Percentiles rank a stretch among this genome's conserved stretches.
These are phyloP conservation scores for Colletotrichum somersetense DNA, from an alignment of 2,329 filamentous ascomycete species.

Conservation along the genomic window DNA sequence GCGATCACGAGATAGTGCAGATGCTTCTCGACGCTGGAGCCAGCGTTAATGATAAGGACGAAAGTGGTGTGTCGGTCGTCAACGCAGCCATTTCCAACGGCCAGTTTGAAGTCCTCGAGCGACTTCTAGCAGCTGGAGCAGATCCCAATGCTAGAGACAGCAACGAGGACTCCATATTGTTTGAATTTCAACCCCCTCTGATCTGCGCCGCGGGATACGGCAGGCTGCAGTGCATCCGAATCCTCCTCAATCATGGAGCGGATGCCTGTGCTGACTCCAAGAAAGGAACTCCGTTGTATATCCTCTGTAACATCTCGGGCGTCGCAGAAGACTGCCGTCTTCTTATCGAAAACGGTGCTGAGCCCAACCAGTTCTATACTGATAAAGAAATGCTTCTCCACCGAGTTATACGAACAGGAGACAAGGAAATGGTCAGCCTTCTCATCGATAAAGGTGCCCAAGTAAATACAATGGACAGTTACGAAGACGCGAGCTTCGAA, in stretches of 20 bases:
- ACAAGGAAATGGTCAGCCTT: background rate
- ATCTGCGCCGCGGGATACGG: background rate
- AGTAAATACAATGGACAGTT: background rate
- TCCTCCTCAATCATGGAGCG: background rate
- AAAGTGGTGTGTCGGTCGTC: background rate
- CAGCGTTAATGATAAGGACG: background rate
- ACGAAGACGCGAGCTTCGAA: background rate
- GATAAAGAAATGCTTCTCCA: background rate
- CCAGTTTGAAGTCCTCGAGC: background rate
- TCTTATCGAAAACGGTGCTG: background rate
- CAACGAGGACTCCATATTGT: background rate
- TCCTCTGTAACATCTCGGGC: background rate
- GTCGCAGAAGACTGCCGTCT: background rate
- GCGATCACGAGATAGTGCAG: background rate
- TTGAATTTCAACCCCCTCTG: background rate
- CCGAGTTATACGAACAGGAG: background rate
- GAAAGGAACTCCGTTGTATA: background rate
- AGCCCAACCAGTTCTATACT: background rate
- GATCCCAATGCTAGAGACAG: background rate
- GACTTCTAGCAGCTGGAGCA: background rate
- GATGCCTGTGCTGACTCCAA: background rate
- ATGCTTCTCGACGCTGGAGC: slow-evolving; percentile 1
- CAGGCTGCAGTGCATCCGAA: slow-evolving; percentile 1
- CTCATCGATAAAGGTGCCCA: background rate
- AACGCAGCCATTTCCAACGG: background rate